Conservation (phyloP, 2,329 filamentous ascomycete genomes). For the Juglanconis oblonga region DNA sequence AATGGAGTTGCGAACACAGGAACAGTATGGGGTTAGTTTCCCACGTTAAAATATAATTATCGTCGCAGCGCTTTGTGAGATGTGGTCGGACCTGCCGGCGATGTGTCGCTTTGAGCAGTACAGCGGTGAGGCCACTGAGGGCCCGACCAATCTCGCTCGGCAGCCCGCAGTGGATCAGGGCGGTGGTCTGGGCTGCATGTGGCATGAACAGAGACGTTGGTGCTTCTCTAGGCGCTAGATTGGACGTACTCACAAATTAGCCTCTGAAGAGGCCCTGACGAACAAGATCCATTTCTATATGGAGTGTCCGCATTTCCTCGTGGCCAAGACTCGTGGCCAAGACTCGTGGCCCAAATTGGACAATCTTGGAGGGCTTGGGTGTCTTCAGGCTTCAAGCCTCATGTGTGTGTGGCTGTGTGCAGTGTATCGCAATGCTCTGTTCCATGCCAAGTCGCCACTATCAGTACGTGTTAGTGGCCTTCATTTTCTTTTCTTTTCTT, state of each 20-base stretch:
- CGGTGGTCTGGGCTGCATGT: not conserved
- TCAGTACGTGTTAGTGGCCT: too few species aligned
- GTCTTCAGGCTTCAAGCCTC: not conserved
- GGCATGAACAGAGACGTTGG: not conserved
- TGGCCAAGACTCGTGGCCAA: not conserved
- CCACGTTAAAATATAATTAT: not conserved
- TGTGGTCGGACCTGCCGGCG: not conserved
- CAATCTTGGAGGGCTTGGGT: too few species aligned
- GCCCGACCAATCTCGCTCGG: not conserved
- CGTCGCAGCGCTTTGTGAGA: not conserved
- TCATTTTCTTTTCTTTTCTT: too few species aligned
- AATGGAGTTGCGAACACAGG: not conserved
- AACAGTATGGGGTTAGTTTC: not conserved
- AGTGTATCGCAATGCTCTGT: not conserved
- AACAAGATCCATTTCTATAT: not conserved
- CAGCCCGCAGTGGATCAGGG: not conserved
- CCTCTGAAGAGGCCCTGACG: not conserved
- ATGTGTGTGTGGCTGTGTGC: not conserved
- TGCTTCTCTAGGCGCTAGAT: not conserved
- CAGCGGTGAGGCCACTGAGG: slow-evolving; percentile 3
- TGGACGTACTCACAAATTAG: not conserved
- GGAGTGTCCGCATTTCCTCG: too few species aligned
- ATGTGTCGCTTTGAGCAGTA: not conserved
- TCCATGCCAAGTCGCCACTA: too few species aligned
- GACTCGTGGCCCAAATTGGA: not conserved